Evolutionary conservation across 2,329 filamentous ascomycete genomes (phyloP), one percentile per base, ranked within the genome.

Genomic region (Arthrobotrys musiformis): DNA sequence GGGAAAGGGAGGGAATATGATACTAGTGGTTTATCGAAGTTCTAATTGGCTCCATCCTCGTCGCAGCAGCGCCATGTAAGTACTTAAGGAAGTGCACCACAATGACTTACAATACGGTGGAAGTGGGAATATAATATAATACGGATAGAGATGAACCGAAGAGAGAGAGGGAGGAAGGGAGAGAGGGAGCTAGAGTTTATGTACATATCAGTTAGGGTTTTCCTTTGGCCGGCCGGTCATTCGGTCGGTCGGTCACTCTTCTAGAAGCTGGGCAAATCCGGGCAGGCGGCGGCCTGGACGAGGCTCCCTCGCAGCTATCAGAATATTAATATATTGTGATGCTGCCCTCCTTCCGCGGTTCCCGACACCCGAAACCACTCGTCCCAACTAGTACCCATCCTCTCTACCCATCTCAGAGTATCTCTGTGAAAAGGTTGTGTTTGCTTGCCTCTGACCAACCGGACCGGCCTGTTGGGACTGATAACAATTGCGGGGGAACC

Each of bases 331-430:
- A n/a, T 35, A 28, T 33, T 54, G 26, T n/a, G 50, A 54, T 56
- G 28, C n/a, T 35, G 28, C 15, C 22, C 63, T 17, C 9, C 40
- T 17, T 67, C 63, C 63, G 48, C 37, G n/a, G 63, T 68, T 68
- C 63, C 63, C 63, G 63, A 58, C 50, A 68, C 22, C 63, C 63
- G 63, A 68, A 37, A 48, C 11, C 24, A n/a, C 24, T 6, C 22
- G 24, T 62, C 61, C 61, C 48, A 52, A 52, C 48, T 48, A 11
- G 50, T 46, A 35, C 33, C 33, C 30, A 33, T 9, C 30, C 30
- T 33, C 30, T 33, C 30, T 33, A 5, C 9, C 30, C 9, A 33
- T 33, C 9, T 33, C n/a, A n/a, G n/a, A n/a, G n/a, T n/a, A n/a
- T n/a, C n/a, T n/a, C n/a, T n/a, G n/a, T n/a, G n/a, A n/a, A n/a